Percentiles rank a stretch among this genome's conserved stretches.
Evolutionary conservation across 2,329 filamentous ascomycete species (phyloP).

Genomic region (Diaporthe citri): DNA sequence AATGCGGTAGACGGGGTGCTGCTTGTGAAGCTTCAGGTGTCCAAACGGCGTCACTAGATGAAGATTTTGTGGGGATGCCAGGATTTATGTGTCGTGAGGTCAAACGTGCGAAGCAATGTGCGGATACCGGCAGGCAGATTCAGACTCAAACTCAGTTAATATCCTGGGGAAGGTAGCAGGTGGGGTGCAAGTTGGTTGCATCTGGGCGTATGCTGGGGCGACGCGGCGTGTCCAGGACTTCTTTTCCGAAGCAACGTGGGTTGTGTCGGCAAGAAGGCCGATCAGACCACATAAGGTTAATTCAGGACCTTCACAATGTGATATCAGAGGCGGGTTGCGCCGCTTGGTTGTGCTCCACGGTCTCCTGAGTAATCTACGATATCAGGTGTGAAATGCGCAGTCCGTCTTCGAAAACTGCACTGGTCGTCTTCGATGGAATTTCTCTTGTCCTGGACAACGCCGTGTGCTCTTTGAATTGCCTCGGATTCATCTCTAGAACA

Average conservation of each 20-base stretch:
- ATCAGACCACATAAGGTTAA: conserved; percentile 16
- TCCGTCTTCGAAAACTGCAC: background rate
- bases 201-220: background rate
- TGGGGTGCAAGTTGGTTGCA: background rate
- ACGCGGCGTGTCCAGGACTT: background rate
- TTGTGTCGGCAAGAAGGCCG: background rate
- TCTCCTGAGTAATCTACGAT: background rate
- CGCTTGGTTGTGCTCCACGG: too few relatives aligned
- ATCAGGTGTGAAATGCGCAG: background rate
- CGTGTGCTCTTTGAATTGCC: background rate
- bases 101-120: background rate
- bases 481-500: background rate
- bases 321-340: background rate
- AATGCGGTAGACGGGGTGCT: background rate
- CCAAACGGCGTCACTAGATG: background rate
- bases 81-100: background rate
- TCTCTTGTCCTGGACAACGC: background rate
- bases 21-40: too few relatives aligned
- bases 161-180: background rate
- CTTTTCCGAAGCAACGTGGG: conserved; percentile 9
- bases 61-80: too few relatives aligned
- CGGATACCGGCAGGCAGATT: background rate
- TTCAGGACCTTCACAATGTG: too few relatives aligned
- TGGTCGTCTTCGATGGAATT: background rate
- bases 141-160: background rate